Conservation (phyloP, 1,284 basidiomycete species). For the Rugosomyces carneus region DNA sequence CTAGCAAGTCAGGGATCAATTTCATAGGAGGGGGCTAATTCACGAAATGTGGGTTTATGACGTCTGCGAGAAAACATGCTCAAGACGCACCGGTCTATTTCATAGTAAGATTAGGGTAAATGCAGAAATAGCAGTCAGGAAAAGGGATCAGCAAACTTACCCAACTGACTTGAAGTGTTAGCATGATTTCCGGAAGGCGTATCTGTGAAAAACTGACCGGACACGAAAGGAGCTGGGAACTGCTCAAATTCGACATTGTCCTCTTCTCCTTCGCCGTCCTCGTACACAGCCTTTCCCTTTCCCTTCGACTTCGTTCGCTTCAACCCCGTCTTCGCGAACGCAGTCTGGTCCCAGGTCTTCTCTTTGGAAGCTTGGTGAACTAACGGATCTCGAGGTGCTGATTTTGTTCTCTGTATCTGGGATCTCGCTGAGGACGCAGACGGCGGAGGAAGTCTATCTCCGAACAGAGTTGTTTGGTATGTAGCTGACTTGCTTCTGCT, state of each 20-base stretch:
- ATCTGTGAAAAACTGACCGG: slow-evolving; percentile 28
- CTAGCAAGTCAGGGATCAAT: slow-evolving; percentile 66
- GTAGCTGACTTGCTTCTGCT: slow-evolving; percentile 36
- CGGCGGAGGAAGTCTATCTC: slow-evolving; percentile 39
- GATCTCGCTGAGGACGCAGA: slow-evolving; percentile 28
- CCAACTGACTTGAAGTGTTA: slow-evolving; percentile 31
- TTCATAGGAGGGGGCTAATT: slow-evolving; percentile 72
- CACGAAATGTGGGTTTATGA: slow-evolving; percentile 1
- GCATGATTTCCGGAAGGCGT: background rate
- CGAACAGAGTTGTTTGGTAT: slow-evolving; percentile 63
- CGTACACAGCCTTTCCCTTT: slow-evolving; percentile 35
- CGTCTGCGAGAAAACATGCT: slow-evolving; percentile 26
- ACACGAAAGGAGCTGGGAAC: slow-evolving; percentile 70
- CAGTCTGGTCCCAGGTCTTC: slow-evolving; percentile 85
- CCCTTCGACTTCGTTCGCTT: slow-evolving; percentile 35
- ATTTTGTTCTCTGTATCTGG: slow-evolving; percentile 38
- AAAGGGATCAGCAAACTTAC: slow-evolving; percentile 29
- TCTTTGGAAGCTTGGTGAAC: slow-evolving; percentile 54
- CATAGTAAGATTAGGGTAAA: background rate
- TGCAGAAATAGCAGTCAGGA: background rate
- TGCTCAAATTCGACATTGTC: slow-evolving; percentile 74
- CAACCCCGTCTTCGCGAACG: slow-evolving; percentile 72
- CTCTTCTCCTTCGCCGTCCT: slow-evolving; percentile 45
- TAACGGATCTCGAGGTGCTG: slow-evolving; percentile 37
- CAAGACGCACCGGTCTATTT: background rate